Evolutionary conservation across 371 early-diverging fungal species (phyloP), one percentile per base, ranked within the genome.

Genomic region (Basidiobolus heterosporus): DNA sequence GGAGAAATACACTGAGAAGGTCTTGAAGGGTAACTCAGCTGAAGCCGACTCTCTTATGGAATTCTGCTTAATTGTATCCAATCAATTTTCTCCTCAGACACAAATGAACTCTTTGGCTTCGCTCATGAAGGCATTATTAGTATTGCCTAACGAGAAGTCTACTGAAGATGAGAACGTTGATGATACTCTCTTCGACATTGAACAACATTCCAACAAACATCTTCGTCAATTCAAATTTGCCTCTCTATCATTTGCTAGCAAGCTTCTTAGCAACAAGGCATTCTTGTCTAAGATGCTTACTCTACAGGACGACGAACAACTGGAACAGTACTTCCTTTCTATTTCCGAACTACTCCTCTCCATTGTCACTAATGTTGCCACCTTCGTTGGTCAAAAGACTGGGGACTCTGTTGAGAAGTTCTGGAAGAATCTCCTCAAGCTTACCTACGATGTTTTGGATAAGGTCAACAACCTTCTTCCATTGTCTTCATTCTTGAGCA

Each of bases 221-320:
- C 63, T 87, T 24, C 76, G 82, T 22, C 78, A 85, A 36, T 82
- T 81, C 68, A 80, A 85, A 51, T 70, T 82, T 38, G 70, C 79
- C 4, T 75, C 72, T 7, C 57, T 85, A 30, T 74, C 79, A 42
- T 85, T 78, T 62, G 69, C 70, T 45, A 68, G 74, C 30, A 67
- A 70, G 46, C 60, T 84, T 3, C 65, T 86, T 48, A 65, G 61
- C 1, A 42, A 75, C 56, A 70, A 69, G 50, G 60, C 71, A 21
- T 83, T 84, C 68, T 55, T 71, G 49, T 55, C 62, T 49, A 77
- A 75, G 65, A 59, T 79, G 15, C 53, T 66, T 47, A 54, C 64
- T 1, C 56, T 59, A 24, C 36, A 52, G 43, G 49, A 60, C 46
- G 61, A 65, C 47, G 54, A 63, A 35, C 65, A 60, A 49, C 51